phyloP scores from a whole-genome alignment of 768 basidiomycete genomes.

The Leccinum obscurum region DNA sequence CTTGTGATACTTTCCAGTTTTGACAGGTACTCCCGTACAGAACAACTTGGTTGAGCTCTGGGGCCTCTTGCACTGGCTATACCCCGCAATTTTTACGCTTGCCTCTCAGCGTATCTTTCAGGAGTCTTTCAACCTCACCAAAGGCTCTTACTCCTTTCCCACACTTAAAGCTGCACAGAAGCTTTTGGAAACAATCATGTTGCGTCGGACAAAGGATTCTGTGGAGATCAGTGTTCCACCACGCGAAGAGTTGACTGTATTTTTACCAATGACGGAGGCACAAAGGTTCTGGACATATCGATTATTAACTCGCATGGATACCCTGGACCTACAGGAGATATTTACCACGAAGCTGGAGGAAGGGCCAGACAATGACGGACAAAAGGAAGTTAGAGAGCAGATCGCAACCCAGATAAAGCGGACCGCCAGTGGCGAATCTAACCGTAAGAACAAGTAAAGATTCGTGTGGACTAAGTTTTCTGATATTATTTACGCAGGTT shows the following conservation, averaged over 20 bases:
- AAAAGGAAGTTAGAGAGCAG: slow-evolving; percentile 40
- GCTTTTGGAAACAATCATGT: slow-evolving; percentile 53
- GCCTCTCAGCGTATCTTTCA: slow-evolving; percentile 49
- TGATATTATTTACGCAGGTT: slow-evolving; percentile 37
- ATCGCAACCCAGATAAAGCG: slow-evolving; percentile 40
- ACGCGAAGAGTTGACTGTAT: slow-evolving; percentile 55
- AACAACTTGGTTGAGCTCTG: slow-evolving; percentile 62
- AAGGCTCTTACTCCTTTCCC: slow-evolving; percentile 50
- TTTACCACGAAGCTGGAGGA: slow-evolving; percentile 39
- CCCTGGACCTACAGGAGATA: slow-evolving; percentile 47
- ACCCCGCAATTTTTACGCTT: slow-evolving; percentile 51
- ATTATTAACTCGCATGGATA: slow-evolving; percentile 53
- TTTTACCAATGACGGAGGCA: slow-evolving; percentile 56
- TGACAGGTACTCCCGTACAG: slow-evolving; percentile 76
- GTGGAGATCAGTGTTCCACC: slow-evolving; percentile 55
- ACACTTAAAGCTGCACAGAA: slow-evolving; percentile 50
- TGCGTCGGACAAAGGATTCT: slow-evolving; percentile 57
- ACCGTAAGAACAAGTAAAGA: slow-evolving; percentile 23
- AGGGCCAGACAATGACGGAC: slow-evolving; percentile 34
- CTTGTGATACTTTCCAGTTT: slow-evolving; percentile 37
- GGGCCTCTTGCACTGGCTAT: slow-evolving; percentile 56
- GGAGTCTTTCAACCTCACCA: slow-evolving; percentile 52
- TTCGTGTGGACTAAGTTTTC: not conserved
- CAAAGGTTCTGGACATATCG: slow-evolving; percentile 65
- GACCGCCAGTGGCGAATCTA: slow-evolving; percentile 30